Percentiles rank a stretch among this genome's conserved stretches.
Evolutionary conservation across 2,329 filamentous ascomycete genomes (phyloP).

Genomic region (Xylariaceae sp.): DNA sequence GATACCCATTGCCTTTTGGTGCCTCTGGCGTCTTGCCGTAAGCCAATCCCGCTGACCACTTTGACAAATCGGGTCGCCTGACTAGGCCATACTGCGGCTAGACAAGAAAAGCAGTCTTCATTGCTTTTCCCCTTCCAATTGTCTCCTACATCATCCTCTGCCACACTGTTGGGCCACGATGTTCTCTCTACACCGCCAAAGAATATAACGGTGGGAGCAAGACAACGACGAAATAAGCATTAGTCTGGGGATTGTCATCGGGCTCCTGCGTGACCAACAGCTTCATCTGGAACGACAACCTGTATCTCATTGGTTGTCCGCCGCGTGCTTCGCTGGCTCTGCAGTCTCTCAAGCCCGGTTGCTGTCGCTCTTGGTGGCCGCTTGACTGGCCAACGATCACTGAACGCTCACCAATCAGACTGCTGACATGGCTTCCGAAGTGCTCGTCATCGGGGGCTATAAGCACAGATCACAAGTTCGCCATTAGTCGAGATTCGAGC

Average conservation of each 20-base stretch:
- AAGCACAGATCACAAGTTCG: slow-evolving; percentile 33
- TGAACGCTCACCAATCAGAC: slow-evolving; percentile 29
- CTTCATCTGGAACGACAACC: slow-evolving; percentile 10
- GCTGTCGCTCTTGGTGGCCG: slow-evolving; percentile 12
- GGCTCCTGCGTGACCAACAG: slow-evolving; percentile 19
- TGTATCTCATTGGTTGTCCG: slow-evolving; percentile 20
- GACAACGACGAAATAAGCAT: slow-evolving; percentile 15
- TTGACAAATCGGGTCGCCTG: slow-evolving; percentile 29
- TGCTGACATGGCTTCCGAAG: slow-evolving; percentile 16
- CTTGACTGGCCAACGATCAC: slow-evolving; percentile 24
- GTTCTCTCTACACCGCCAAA: background rate
- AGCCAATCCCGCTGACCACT: slow-evolving; percentile 29
- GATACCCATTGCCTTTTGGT: slow-evolving; percentile 24
- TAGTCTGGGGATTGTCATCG: slow-evolving; percentile 21
- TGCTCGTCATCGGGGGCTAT: slow-evolving; percentile 17
- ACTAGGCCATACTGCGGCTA: slow-evolving; percentile 20
- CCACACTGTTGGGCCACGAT: background rate
- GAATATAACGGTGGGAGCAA: background rate
- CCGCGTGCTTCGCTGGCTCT: slow-evolving; percentile 20
- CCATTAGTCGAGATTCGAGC: slow-evolving; percentile 25
- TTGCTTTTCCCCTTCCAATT: slow-evolving; percentile 1
- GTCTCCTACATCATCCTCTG: background rate
- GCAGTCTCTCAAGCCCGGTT: slow-evolving; percentile 20
- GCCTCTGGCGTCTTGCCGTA: slow-evolving; percentile 20
- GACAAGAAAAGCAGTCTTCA: no score